Percentiles rank a stretch among this genome's conserved stretches.
phyloP scores from a whole-genome alignment of 2,329 filamentous ascomycete species.

The Stachybotrys chlorohalonatus region DNA sequence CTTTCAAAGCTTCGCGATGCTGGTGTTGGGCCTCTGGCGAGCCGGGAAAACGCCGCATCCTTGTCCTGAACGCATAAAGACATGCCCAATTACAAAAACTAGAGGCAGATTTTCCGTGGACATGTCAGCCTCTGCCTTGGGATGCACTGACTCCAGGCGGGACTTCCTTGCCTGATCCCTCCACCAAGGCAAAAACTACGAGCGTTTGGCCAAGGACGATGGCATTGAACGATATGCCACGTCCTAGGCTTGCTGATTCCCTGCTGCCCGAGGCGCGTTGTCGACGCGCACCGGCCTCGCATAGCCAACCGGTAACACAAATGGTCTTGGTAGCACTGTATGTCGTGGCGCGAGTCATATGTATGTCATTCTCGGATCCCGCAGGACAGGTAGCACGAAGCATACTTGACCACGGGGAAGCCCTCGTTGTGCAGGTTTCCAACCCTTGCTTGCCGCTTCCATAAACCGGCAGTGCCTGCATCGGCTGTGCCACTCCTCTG shows the following conservation, averaged over 20 bases:
- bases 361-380: not conserved
- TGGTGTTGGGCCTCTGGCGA: not conserved
- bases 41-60: not conserved
- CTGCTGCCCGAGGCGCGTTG: not conserved
- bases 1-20: conserved; percentile 16
- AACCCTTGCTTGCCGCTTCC: not conserved
- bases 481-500: not conserved
- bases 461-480: not conserved
- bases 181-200: not conserved
- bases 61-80: not conserved
- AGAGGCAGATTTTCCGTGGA: too few species aligned
- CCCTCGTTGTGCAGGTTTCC: not conserved
- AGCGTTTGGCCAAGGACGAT: not conserved
- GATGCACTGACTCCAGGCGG: not conserved
- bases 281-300: not conserved
- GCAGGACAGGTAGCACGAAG: not conserved
- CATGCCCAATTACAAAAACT: too few species aligned
- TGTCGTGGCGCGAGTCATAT: not conserved
- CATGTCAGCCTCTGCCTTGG: not conserved
- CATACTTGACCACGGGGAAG: not conserved
- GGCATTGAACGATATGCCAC: not conserved
- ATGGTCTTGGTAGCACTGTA: not conserved
- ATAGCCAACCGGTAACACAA: not conserved
- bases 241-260: not conserved
- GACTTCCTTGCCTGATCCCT: not conserved